Evolutionary conservation across 2,329 filamentous ascomycete species (phyloP), one percentile per base, ranked within the genome.

Genomic region (Penicillium sp.): DNA sequence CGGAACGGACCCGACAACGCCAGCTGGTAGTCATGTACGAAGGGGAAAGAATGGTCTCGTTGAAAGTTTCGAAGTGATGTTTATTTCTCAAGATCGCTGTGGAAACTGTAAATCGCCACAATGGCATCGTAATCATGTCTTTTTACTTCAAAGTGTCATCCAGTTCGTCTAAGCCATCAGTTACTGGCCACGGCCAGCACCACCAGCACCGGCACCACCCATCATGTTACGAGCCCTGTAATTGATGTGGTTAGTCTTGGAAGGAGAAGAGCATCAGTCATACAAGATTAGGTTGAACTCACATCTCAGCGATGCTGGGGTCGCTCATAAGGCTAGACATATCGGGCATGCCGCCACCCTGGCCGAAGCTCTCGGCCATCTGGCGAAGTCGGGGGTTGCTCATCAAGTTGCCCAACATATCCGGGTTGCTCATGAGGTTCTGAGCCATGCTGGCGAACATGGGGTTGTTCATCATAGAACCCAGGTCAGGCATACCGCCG

Each of bases 381-480:
- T 96, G 87, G 58, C 91, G 85, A 63, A 98, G 80, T 62, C 88
- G 86, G 3, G 95, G 95, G 82, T 99, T 98, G 83, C 83, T 92
- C 93, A 99, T 96, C 59, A 99, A 79, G 76, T 92, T 95, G 74
- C 83, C 85, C 87, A 98, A 90, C 82, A 93, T 87, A 10, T 96
- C 91, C 0, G 95, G 95, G 80, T 99, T 97, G 79, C 88, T 91
- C 95, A 98, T 98, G 57, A 99, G 79, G 78, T 91, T 96, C 82
- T 97, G 92, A 4, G 95, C 95, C 92, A 98, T 97, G 80, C 86
- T 90, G 53, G 92, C 87, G 80, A 99, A 96, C 95, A 98, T 98
- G 57, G 95, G 95, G 82, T 98, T 99, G 82, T 83, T 92, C 92
- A 98, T 96, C 76, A 99, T 88, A 64, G 86, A 86, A 64, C 86